Evolutionary conservation across 192 early-diverging fungal genomes (phyloP).

Genomic region (Diversispora eburnea): DNA sequence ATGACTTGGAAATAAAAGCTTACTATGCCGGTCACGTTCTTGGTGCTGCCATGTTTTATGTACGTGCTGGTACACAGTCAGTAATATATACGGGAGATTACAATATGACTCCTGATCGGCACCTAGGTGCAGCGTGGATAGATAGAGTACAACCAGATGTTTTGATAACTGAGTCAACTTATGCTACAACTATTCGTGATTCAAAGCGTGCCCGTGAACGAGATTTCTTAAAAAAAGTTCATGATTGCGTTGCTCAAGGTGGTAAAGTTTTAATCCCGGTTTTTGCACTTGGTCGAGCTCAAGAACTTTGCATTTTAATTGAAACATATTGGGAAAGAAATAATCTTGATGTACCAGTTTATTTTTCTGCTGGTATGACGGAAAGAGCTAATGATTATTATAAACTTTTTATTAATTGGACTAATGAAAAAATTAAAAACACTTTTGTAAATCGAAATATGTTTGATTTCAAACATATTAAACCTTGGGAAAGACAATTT

Average conservation of each 20-base stretch:
- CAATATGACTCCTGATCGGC: conserved; percentile 88
- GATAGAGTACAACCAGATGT: conserved; percentile 87
- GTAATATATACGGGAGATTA: conserved; percentile 86
- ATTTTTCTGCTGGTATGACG: conserved; percentile 93
- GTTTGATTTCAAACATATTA: conserved; percentile 96
- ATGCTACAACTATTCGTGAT: conserved; percentile 93
- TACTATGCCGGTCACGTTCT: conserved; percentile 99
- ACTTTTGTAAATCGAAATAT: conserved; percentile 92
- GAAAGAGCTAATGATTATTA: conserved; percentile 94
- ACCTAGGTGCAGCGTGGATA: conserved; percentile 96
- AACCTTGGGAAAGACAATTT: conserved; percentile 70
- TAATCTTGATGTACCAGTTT: conserved; percentile 84
- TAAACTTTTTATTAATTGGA: conserved; percentile 97
- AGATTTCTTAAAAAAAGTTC: conserved; percentile 88
- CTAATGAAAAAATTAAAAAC: conserved; percentile 93
- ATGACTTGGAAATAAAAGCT: conserved; percentile 75
- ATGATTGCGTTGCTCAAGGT: conserved; percentile 68
- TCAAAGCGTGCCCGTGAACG: conserved; percentile 90
- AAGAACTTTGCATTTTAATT: conserved; percentile 94
- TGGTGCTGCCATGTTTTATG: conserved; percentile 95
- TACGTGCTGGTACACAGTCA: conserved; percentile 69
- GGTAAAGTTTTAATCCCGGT: conserved; percentile 95
- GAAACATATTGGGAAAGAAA: conserved; percentile 95
- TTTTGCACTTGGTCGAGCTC: conserved; percentile 97
- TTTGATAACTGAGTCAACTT: conserved; percentile 95